Conservation (phyloP, 176 grass and related monocot genomes). For the maize (Zea mays) region DNA sequence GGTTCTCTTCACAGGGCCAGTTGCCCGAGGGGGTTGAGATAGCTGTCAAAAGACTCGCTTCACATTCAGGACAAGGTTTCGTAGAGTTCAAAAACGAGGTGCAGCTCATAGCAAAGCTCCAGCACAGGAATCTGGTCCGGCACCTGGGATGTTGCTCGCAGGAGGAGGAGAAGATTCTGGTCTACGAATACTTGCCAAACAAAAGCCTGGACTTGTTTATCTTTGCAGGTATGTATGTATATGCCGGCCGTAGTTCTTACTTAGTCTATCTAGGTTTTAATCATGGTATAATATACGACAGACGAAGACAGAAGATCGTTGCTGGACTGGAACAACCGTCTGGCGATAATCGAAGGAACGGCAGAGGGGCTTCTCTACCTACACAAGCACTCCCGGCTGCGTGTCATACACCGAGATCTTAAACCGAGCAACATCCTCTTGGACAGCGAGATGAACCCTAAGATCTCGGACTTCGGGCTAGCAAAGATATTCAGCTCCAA, state of each 20-base stretch:
- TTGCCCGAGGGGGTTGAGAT: constrained; percentile 15
- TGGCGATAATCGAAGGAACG: constrained; percentile 40
- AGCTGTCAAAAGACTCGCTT: constrained; percentile 34
- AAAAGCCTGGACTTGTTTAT: constrained; percentile 69
- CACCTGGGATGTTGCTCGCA: constrained; percentile 45
- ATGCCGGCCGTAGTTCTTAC: no score
- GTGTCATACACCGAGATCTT: constrained; percentile 52
- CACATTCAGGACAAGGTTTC: constrained; percentile 41
- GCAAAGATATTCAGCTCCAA: constrained; percentile 53
- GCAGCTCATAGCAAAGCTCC: constrained; percentile 41
- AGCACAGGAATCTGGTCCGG: constrained; percentile 35
- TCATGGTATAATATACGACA: not conserved
- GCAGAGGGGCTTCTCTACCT: constrained; percentile 51
- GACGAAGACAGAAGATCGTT: constrained; percentile 33
- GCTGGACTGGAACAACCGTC: constrained; percentile 38
- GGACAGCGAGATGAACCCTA: constrained; percentile 36
- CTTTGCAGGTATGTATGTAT: constrained; percentile 43
- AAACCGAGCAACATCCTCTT: constrained; percentile 52
- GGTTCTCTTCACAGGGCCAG: not conserved
- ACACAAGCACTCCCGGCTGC: constrained; percentile 48
- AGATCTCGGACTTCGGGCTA: constrained; percentile 47
- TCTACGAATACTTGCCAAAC: constrained; percentile 68
- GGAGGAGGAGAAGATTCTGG: constrained; percentile 52
- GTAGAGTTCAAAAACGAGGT: constrained; percentile 36
- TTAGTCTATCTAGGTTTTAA: no score